phyloP scores from a whole-genome alignment of 163 green algal species.

The Prototheca cutis region DNA sequence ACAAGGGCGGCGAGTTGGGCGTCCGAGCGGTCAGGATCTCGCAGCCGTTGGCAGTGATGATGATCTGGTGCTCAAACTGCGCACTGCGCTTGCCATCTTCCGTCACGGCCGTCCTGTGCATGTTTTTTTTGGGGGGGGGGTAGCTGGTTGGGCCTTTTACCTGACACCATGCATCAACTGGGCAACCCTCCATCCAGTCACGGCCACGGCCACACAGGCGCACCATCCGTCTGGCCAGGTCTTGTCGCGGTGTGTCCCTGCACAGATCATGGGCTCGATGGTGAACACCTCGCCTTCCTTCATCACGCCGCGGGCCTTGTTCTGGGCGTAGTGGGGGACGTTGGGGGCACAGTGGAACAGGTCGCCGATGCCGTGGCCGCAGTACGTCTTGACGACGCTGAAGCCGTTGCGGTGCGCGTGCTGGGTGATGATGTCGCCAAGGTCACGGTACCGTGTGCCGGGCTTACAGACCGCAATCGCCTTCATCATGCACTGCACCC shows the following conservation, averaged over 20 bases:
- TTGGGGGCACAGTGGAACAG: constrained; percentile 97
- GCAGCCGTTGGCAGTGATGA: constrained; percentile 64
- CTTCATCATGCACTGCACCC: constrained; percentile 72
- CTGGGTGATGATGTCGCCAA: constrained; percentile 83
- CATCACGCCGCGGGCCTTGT: constrained; percentile 84
- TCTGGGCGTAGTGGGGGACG: constrained; percentile 89
- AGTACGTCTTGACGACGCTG: constrained; percentile 88
- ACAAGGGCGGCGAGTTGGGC: constrained; percentile 67
- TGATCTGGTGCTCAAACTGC: constrained; percentile 88
- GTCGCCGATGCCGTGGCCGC: constrained; percentile 93
- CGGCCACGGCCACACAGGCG: not conserved
- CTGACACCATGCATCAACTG: not conserved
- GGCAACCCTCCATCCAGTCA: no score
- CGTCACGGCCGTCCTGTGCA: constrained; percentile 71
- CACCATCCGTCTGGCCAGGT: constrained; percentile 90
- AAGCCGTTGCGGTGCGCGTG: constrained; percentile 50
- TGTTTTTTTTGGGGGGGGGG: not conserved
- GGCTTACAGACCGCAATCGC: constrained; percentile 77
- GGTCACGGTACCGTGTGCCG: constrained; percentile 76
- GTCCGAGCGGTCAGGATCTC: constrained; percentile 78
- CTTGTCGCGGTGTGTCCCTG: constrained; percentile 61
- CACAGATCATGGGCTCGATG: constrained; percentile 97
- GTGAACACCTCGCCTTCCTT: constrained; percentile 80
- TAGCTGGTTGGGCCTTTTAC: not conserved
- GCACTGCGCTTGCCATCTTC: constrained; percentile 76